These are phyloP conservation scores for Podospora bellae-mahoneyi DNA, from an alignment of 495 filamentous ascomycete species.

Conservation along the genomic window DNA sequence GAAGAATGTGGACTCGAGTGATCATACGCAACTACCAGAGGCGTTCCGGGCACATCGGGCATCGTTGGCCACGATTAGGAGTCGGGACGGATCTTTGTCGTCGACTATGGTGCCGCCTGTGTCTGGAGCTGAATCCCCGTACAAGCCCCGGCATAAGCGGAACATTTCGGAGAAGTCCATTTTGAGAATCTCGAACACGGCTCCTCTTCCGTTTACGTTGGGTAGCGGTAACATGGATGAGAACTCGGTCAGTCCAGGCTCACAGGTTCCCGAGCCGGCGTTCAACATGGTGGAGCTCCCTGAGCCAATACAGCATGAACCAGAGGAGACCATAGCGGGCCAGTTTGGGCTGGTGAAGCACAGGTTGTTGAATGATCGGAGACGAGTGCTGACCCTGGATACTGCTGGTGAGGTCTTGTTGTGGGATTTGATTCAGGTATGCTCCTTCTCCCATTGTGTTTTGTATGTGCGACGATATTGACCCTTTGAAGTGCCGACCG, in stretches of 20 bases:
- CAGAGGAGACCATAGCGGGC: slow-evolving; percentile 85
- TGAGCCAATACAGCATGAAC: slow-evolving; percentile 68
- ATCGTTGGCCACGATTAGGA: slow-evolving; percentile 42
- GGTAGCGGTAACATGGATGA: slow-evolving; percentile 36
- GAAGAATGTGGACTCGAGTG: slow-evolving; percentile 77
- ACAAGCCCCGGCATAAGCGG: slow-evolving; percentile 51
- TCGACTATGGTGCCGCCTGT: slow-evolving; percentile 20
- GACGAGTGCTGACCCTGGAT: slow-evolving; percentile 84
- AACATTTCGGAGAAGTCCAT: slow-evolving; percentile 51
- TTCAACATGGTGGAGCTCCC: slow-evolving; percentile 49
- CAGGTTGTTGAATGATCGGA: slow-evolving; percentile 84
- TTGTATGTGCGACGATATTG: slow-evolving; percentile 13
- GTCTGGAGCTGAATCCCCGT: slow-evolving; percentile 50
- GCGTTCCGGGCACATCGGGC: slow-evolving; percentile 54
- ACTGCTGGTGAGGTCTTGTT: slow-evolving; percentile 94
- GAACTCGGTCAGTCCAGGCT: slow-evolving; percentile 43
- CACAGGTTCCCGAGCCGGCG: slow-evolving; percentile 59
- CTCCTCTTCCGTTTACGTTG: slow-evolving; percentile 59
- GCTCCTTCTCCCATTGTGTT: slow-evolving; percentile 14
- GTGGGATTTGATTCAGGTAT: slow-evolving; percentile 86
- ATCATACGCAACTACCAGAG: slow-evolving; percentile 50
- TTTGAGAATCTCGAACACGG: slow-evolving; percentile 77
- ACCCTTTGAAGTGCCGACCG: slow-evolving; percentile 63
- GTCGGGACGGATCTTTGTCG: slow-evolving; percentile 22
- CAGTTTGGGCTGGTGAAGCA: slow-evolving; percentile 95